A percentile compares a stretch with the other conserved stretches of the same genome.
Evolutionary conservation across 306 rosid genomes (phyloP).

Genomic region (Dryas alaskensis): DNA sequence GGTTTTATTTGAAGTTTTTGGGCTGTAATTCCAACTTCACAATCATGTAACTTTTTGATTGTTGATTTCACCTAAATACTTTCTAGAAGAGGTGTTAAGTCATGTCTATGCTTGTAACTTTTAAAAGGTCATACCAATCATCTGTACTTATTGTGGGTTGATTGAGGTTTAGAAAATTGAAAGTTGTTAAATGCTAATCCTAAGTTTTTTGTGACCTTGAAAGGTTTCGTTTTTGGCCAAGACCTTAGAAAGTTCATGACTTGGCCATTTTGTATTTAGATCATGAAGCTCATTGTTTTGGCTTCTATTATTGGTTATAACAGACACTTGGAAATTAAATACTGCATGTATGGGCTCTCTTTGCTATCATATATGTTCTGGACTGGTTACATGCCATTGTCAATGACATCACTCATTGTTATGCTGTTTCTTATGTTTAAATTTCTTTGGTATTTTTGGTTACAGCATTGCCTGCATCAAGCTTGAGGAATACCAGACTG

Average conservation of each 20-base stretch:
- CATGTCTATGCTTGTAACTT: background rate
- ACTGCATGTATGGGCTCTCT: background rate
- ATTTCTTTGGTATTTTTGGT: constrained; percentile 9
- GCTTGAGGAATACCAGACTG: constrained; percentile 91
- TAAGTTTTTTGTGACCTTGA: background rate
- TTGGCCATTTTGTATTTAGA: background rate
- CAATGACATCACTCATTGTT: background rate
- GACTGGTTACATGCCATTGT: background rate
- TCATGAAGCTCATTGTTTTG: too few relatives aligned
- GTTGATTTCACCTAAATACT: background rate
- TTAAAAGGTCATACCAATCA: background rate
- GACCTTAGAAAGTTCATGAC: background rate
- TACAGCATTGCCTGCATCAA: constrained; percentile 74
- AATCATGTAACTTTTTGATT: background rate
- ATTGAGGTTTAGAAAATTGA: background rate
- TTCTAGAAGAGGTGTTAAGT: background rate
- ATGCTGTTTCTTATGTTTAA: background rate
- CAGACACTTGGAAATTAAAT: too few relatives aligned
- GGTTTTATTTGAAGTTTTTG: background rate
- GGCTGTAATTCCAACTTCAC: background rate
- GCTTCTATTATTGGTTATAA: too few relatives aligned
- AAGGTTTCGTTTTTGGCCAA: background rate
- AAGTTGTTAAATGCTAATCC: background rate
- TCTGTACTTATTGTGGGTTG: background rate
- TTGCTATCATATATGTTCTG: background rate